These are phyloP conservation scores for Xylaria sp. DNA, from an alignment of 2,329 filamentous ascomycete species.

Conservation along the genomic window DNA sequence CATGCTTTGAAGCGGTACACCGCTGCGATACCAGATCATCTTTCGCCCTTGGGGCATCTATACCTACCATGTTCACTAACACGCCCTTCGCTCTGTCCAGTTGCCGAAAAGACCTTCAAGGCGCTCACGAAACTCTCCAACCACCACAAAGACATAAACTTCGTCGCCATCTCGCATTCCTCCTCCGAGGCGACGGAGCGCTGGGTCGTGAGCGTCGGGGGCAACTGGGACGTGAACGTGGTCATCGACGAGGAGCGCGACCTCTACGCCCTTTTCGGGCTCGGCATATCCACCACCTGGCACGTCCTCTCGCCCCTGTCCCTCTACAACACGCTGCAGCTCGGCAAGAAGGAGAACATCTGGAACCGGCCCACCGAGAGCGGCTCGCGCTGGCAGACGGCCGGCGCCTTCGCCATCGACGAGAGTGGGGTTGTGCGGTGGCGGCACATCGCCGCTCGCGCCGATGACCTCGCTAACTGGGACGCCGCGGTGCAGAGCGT, in stretches of 20 bases:
- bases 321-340: conserved; percentile 61
- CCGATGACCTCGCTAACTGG: conserved; percentile 62
- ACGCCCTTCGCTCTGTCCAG: conserved; percentile 44
- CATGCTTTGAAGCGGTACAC: neutral
- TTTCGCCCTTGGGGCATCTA: neutral
- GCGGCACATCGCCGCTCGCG: conserved; percentile 52
- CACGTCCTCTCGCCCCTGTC: conserved; percentile 65
- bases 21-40: neutral
- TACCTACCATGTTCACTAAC: conserved; percentile 9
- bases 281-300: conserved; percentile 65
- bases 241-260: conserved; percentile 65
- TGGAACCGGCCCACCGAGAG: conserved; percentile 69
- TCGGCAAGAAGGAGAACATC: conserved; percentile 68
- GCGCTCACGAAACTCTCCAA: conserved; percentile 58
- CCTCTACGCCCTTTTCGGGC: conserved; percentile 68
- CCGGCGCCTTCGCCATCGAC: conserved; percentile 68
- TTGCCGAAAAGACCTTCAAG: conserved; percentile 71
- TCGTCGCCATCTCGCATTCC: conserved; percentile 68
- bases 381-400: conserved; percentile 71
- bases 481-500: conserved; percentile 48
- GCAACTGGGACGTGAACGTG: conserved; percentile 62
- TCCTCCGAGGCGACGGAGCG: conserved; percentile 56
- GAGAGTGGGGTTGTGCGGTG: conserved; percentile 57
- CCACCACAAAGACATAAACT: conserved; percentile 56
- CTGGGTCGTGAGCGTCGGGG: conserved; percentile 63